Evolutionary conservation across 257 asterid genomes (phyloP).

Genomic region (Plantago ovata): DNA sequence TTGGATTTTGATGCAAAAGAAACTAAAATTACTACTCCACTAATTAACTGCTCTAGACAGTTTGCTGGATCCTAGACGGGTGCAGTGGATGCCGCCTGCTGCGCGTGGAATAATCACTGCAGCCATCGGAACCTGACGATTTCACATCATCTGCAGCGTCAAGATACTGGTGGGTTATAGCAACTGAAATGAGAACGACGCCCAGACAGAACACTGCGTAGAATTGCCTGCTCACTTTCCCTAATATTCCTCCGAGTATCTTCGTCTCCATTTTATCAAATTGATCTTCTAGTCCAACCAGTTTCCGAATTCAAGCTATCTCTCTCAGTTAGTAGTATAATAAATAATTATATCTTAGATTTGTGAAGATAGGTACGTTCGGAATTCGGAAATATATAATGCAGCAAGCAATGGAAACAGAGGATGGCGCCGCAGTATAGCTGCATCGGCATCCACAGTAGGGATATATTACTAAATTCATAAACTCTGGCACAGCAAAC

Average conservation of each 20-base stretch:
- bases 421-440: no score
- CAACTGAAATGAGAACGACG: constrained; percentile 31
- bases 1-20: no score
- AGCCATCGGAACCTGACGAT: background rate
- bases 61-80: background rate
- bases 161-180: constrained; percentile 25
- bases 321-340: no score
- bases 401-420: background rate
- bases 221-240: constrained; percentile 40
- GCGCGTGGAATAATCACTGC: constrained; percentile 14
- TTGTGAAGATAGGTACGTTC: no score
- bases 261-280: constrained; percentile 23
- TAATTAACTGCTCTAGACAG: background rate
- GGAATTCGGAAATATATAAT: background rate
- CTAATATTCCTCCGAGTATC: constrained; percentile 22
- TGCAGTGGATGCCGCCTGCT: background rate
- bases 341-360: no score
- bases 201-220: constrained; percentile 45
- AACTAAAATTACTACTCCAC: no score
- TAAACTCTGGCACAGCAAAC: background rate
- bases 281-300: no score
- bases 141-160: constrained; percentile 11
- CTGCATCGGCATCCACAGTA: no score
- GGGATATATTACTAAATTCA: background rate
- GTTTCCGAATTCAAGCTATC: no score